Evolutionary conservation across 192 early-diverging fungal species (phyloP).

Genomic region (Funneliformis geosporum): DNA sequence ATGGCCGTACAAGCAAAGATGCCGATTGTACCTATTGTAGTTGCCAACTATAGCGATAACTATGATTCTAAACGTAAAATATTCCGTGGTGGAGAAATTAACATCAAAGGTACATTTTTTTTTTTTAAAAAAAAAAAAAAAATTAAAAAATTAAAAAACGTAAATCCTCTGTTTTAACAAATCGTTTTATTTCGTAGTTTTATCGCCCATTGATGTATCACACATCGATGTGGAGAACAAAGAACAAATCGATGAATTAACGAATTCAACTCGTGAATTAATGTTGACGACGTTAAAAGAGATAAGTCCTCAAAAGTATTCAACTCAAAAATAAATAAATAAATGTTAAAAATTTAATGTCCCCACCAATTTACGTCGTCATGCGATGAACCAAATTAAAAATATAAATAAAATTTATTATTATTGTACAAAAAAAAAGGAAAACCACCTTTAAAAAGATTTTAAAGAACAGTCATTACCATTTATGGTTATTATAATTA

Average conservation of each 20-base stretch:
- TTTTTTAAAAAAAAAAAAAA: not conserved
- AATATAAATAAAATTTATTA: too few relatives aligned
- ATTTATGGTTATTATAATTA: too few relatives aligned
- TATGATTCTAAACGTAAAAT: slow-evolving; percentile 54
- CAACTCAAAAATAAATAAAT: not conserved
- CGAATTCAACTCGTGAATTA: slow-evolving; percentile 46
- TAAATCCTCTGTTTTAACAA: not conserved
- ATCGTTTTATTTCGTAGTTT: slow-evolving; percentile 33
- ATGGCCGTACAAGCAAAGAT: slow-evolving; percentile 82
- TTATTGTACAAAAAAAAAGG: too few relatives aligned
- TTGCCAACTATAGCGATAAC: slow-evolving; percentile 67
- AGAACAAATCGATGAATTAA: slow-evolving; percentile 48
- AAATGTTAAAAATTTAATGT: too few relatives aligned
- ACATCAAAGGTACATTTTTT: slow-evolving; percentile 52
- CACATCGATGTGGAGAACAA: slow-evolving; percentile 42
- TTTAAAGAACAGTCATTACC: too few relatives aligned
- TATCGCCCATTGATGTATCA: slow-evolving; percentile 54
- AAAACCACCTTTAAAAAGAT: too few relatives aligned
- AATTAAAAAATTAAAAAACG: too few relatives aligned
- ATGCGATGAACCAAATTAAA: too few relatives aligned
- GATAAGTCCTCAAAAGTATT: slow-evolving; percentile 37
- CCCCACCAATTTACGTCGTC: too few relatives aligned
- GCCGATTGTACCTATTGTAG: slow-evolving; percentile 87
- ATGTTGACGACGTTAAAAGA: slow-evolving; percentile 55
- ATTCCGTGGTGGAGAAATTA: slow-evolving; percentile 55